Base-by-base conservation (phyloP, 441 rosid species). In the Erodium moschatum region DNA sequence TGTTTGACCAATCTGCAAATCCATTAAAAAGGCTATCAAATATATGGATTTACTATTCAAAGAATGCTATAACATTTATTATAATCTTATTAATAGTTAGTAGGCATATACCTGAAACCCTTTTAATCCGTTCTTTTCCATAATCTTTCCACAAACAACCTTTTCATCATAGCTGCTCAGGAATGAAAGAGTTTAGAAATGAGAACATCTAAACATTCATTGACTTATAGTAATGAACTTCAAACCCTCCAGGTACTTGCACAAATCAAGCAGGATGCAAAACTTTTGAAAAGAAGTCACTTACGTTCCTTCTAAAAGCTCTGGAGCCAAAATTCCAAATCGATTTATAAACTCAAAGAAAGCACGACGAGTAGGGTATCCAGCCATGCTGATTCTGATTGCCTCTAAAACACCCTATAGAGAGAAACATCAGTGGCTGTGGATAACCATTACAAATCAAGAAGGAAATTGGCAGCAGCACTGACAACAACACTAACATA, bases 371-470 rank as follows among this genome's bases (percentile, higher is more conserved):
- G 99, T 95, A 61, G 99, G 99, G 78, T 87, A 95, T 65, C 99
- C 99, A 16, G 99, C 99, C 69, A 93, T 86, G 71, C 99, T 95
- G 77, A 95, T 95, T 85, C 97, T 85, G 78, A 95, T 95, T 68
- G 99, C 99, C 79, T 95, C 99, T 70, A 95, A 76, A 77, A 95
- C 99, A 82, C 99, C 99, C 97, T 95, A 77, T 40, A 79, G 52
- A 72, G 18, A 74, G 44, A 88, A 66, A 70, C 66, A 50, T 70
- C 48, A 69, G 62, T 67, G 52, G 71, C 9, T 74, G 63, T 7
- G n/a, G 29, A 24, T 63, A 31, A 13, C 19, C 29, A 60, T 60
- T 19, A 2, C 12, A 65, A 1, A 29, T 10, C 19, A 29, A 5
- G 69, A 29, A 38, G 42, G 42, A 48, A 40, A 40, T 5, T 1